Evolutionary conservation across 192 early-diverging fungal species (phyloP).

Genomic region (Coemansia sp.): DNA sequence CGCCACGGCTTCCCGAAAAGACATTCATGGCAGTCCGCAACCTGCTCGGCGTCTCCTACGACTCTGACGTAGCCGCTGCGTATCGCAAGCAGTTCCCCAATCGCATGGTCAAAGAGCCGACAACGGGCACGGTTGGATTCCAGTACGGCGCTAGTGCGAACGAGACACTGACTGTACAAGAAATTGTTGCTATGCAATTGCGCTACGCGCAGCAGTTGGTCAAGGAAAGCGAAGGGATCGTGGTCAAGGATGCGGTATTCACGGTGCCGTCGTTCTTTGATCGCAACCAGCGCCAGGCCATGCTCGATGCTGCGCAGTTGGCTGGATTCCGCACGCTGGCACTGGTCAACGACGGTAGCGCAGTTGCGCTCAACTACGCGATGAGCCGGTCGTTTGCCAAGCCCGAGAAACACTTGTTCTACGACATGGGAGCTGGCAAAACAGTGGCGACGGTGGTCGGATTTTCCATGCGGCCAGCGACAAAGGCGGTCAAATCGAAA

Average conservation of each 20-base stretch:
- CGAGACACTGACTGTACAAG: conserved; percentile 71
- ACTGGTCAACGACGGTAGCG: conserved; percentile 93
- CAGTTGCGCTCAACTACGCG: conserved; percentile 94
- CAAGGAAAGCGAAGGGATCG: conserved; percentile 69
- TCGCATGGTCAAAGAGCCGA: conserved; percentile 71
- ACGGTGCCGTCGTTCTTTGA: conserved; percentile 92
- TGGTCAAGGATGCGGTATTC: conserved; percentile 86
- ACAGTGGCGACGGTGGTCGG: conserved; percentile 87
- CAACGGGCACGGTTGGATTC: conserved; percentile 72
- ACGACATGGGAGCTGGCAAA: conserved; percentile 96
- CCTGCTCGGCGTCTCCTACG: conserved; percentile 76
- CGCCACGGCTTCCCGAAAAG: conserved; percentile 62
- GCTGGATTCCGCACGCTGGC: conserved; percentile 81
- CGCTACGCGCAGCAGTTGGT: conserved; percentile 86
- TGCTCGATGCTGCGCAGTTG: conserved; percentile 91
- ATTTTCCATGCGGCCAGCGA: conserved; percentile 64
- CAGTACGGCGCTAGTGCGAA: conserved; percentile 59
- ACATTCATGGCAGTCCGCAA: conserved; percentile 85
- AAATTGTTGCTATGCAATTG: conserved; percentile 94
- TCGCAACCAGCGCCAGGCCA: conserved; percentile 87
- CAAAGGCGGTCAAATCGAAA: conserved; percentile 59
- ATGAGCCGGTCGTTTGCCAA: conserved; percentile 68
- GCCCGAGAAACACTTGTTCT: conserved; percentile 84
- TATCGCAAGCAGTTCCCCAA: conserved; percentile 80
- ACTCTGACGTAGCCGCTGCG: conserved; percentile 67